Base-by-base conservation (phyloP, 1,284 basidiomycete genomes). In the Fistulina hepatica region DNA sequence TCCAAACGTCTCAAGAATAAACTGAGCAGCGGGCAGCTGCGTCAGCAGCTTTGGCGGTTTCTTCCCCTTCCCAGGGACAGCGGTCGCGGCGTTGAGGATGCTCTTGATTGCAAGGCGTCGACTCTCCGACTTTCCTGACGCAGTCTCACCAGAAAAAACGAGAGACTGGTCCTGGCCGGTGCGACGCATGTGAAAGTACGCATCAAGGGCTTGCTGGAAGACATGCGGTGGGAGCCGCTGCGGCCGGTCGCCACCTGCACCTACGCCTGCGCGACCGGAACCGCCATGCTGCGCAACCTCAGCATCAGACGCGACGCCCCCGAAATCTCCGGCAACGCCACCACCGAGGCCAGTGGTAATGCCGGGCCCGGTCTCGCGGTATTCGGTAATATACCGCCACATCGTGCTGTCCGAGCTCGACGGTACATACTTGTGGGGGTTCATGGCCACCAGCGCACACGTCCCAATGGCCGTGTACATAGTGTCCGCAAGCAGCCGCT, bases 181-280 rank as follows among this genome's bases (percentile, higher is more conserved):
- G 48, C 94, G 69, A 36, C 79, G 71, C 91, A 97, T 97, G 62
- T 97, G 91, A 58, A 92, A 97, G 64, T 95, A 97, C 9, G 89
- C 82, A 62, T 85, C 82, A 54, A 91, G 82, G 6, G 88, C 85
- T 25, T 88, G 69, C 46, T 89, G 80, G 59, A 94, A 97, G 39
- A 97, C 79, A 54, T 92, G 89, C 2, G 86, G 86, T 0, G 76
- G 72, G 0, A 81, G 63, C 5, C 50, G 51, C 36, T 66, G 54
- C 51, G 64, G 71, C 47, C 70, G 64, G 45, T 71, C 71, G 2
- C 65, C 64, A n/a, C n/a, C n/a, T n/a, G n/a, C n/a, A n/a, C n/a
- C n/a, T n/a, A n/a, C n/a, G n/a, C n/a, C n/a, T n/a, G n/a, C n/a
- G n/a, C n/a, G n/a, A n/a, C n/a, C n/a, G n/a, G n/a, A n/a, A n/a